Base-by-base conservation (phyloP, 2,329 filamentous ascomycete genomes). In the Pleomassaria siparia region DNA sequence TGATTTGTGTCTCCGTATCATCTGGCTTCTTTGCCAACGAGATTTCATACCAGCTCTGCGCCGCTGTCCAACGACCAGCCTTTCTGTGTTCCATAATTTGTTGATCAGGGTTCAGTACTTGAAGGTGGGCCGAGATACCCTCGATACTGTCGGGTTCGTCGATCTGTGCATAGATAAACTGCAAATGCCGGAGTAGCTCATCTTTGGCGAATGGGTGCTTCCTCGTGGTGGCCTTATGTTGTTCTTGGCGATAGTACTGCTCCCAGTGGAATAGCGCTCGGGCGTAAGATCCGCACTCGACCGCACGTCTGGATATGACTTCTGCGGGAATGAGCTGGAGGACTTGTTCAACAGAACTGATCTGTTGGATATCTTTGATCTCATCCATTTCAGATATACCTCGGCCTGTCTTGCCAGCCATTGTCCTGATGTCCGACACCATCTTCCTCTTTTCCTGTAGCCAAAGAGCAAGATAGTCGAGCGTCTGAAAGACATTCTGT, bases 81-180 rank as follows among this genome's bases (percentile, higher is more conserved):
- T 96, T 97, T 47, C 88, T 84, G 72, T 99, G 91, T 60, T 95
- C 90, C 46, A 96, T 78, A 25, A 96, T 87, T 66, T 97, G 91
- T 66, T 96, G 92, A 50, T 96, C 88, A 41, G 96, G 86, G 56
- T 95, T 89, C n/a, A 97, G 76, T 10, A 91, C 84, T 49, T 88
- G 87, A 2, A 97, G 76, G 66, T 94, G 88, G 16, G 90, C 85
- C 1, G 92, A 95, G 51, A 99, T 92, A 2, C 94, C 94, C 66
- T 97, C 91, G 26, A 99, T 85, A 1, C 92, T 91, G 69, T 99
- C 94, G 0, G 94, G 95, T 60, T 99, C 94, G 63, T 99, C 94
- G 51, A 99, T 97, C 59, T 96, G 88, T 1, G 90, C 89, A 70
- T 99, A 99, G 15, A 99, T 96, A 44, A 92, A 86, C 64, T 97